These are phyloP conservation scores for Globisporangium megalacanthum DNA, from an alignment of 352 stramenopile genomes.

Conservation along the genomic window DNA sequence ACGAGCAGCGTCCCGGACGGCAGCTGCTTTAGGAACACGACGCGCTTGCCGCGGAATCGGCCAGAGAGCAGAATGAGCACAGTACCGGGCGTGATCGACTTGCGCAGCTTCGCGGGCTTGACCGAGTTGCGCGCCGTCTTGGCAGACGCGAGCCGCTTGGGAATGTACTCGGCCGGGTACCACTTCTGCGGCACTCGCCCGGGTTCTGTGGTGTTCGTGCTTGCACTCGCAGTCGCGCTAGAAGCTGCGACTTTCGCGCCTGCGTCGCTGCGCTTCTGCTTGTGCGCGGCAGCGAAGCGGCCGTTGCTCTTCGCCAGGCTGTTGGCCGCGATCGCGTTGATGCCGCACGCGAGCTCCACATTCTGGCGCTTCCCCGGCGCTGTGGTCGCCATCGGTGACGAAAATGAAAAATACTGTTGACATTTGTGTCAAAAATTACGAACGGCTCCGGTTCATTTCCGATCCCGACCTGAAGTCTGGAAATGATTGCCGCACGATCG, in stretches of 20 bases:
- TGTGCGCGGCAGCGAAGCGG: constrained; percentile 52
- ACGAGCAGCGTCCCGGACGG: constrained; percentile 96
- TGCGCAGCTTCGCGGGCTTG: constrained; percentile 93
- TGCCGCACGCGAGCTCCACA: constrained; percentile 64
- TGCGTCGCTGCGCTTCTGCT: constrained; percentile 32
- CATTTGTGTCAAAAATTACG: background rate
- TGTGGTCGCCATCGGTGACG: background rate
- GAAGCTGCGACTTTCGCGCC: constrained; percentile 23
- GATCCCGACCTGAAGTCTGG: background rate
- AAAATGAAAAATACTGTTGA: background rate
- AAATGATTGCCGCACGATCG: background rate
- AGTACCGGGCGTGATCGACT: constrained; percentile 95
- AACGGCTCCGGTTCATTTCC: background rate
- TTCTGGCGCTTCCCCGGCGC: constrained; percentile 40
- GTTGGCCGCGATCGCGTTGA: constrained; percentile 76
- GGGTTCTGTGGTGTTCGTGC: background rate
- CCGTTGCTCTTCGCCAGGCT: constrained; percentile 54
- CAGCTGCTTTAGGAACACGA: constrained; percentile 98
- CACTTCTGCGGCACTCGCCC: constrained; percentile 44
- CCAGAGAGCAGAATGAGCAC: constrained; percentile 98
- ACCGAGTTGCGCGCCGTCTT: constrained; percentile 75
- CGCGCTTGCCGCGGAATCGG: constrained; percentile 97
- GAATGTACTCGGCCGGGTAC: constrained; percentile 77
- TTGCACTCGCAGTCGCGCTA: too few species aligned
- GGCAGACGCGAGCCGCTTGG: constrained; percentile 60